phyloP scores from a whole-genome alignment of 805 yeast species.

The Yamadazyma tumulicola region DNA sequence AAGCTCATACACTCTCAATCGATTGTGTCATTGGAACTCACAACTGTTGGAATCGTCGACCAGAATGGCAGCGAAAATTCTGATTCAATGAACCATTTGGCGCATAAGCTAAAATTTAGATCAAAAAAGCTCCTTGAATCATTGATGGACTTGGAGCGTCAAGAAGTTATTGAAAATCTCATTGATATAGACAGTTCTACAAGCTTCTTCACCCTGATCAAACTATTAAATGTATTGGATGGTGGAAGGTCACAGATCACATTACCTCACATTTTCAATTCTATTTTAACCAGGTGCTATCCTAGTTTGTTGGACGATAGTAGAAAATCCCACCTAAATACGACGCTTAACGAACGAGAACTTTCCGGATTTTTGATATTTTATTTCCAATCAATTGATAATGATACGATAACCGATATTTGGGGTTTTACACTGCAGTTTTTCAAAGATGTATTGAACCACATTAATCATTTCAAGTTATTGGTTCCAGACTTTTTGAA shows the following conservation, averaged over 20 bases:
- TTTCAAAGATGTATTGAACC: slow-evolving; percentile 53
- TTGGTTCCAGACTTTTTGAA: slow-evolving; percentile 53
- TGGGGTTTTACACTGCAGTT: slow-evolving; percentile 60
- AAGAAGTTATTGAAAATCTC: slow-evolving; percentile 68
- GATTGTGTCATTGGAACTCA: neutral
- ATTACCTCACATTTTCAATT: slow-evolving; percentile 60
- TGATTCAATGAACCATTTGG: slow-evolving; percentile 38
- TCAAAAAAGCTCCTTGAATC: slow-evolving; percentile 64
- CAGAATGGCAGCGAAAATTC: neutral
- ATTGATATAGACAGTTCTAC: slow-evolving; percentile 32
- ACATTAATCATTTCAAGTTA: slow-evolving; percentile 43
- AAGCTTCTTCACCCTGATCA: slow-evolving; percentile 30
- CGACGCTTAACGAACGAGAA: slow-evolving; percentile 42
- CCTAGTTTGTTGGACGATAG: slow-evolving; percentile 28
- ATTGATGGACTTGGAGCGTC: slow-evolving; percentile 63
- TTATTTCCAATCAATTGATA: slow-evolving; percentile 65
- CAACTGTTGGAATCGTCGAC: neutral
- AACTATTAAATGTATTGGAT: slow-evolving; percentile 73
- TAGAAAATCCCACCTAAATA: slow-evolving; percentile 45
- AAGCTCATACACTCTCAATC: slow-evolving; percentile 6
- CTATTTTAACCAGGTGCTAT: slow-evolving; percentile 47
- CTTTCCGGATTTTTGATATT: slow-evolving; percentile 52
- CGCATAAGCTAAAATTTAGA: slow-evolving; percentile 60
- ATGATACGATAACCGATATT: slow-evolving; percentile 76
- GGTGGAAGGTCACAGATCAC: slow-evolving; percentile 78